Evolutionary conservation across 108 stramenopile genomes (phyloP).

Genomic region (Fragilariopsis cylindrus): DNA sequence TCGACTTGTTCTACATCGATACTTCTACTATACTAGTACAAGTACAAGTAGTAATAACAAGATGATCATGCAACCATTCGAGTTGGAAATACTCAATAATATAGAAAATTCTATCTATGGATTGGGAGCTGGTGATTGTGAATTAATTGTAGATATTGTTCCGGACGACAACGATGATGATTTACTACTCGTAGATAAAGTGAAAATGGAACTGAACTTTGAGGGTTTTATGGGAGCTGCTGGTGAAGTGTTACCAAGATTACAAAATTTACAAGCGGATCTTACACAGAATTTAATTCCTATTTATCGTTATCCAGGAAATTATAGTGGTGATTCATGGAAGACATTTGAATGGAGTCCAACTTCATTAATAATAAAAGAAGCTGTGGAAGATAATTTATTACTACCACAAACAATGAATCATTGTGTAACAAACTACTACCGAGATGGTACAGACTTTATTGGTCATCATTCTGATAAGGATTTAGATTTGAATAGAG

Average conservation of each 20-base stretch:
- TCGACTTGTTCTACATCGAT: conserved; percentile 56
- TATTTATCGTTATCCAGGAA: conserved; percentile 77
- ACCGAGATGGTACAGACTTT: conserved; percentile 66
- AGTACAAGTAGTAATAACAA: no score
- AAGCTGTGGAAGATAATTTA: conserved; percentile 58
- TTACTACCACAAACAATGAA: conserved; percentile 72
- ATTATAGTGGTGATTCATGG: conserved; percentile 75
- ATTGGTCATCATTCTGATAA: conserved; percentile 81
- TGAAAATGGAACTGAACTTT: conserved; percentile 60
- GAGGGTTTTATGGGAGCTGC: conserved; percentile 67
- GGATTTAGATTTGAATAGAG: conserved; percentile 71
- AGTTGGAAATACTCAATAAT: conserved; percentile 10
- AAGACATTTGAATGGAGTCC: conserved; percentile 65
- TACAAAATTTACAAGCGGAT: conserved; percentile 81
- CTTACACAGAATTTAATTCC: conserved; percentile 48
- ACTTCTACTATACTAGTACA: conserved; percentile 13
- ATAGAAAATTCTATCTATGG: conserved; percentile 43
- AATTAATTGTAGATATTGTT: conserved; percentile 67
- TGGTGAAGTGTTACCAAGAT: conserved; percentile 58
- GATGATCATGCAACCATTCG: conserved; percentile 21
- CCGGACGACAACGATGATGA: conserved; percentile 19
- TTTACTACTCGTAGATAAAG: neutral
- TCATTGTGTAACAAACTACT: conserved; percentile 76
- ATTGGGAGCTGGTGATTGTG: conserved; percentile 75
- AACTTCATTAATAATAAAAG: conserved; percentile 54